These are phyloP conservation scores for Cyclotella baltica DNA, from an alignment of 108 stramenopile species.

Conservation along the genomic window DNA sequence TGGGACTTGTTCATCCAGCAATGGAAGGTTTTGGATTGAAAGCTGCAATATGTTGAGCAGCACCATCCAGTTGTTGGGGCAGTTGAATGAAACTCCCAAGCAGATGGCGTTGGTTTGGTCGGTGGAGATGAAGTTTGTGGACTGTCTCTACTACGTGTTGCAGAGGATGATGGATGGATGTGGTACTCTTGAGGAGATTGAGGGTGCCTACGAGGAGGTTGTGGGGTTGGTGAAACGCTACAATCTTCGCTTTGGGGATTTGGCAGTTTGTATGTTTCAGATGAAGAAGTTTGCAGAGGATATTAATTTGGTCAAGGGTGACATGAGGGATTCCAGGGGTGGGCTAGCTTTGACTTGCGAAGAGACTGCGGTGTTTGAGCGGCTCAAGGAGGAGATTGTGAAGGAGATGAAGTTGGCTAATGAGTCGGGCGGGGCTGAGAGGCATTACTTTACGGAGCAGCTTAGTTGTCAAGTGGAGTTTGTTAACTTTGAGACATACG, in stretches of 20 bases:
- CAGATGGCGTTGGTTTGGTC: conserved; percentile 11
- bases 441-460: conserved; percentile 1
- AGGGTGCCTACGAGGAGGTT: background rate
- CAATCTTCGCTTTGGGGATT: background rate
- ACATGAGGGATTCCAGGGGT: background rate
- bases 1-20: no score
- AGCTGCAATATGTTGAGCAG: conserved; percentile 9
- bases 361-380: background rate
- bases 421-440: background rate
- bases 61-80: background rate
- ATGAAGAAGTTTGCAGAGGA: conserved; percentile 25
- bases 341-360: background rate
- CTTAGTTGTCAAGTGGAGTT: conserved; percentile 27
- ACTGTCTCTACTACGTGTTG: conserved; percentile 16
- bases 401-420: conserved; percentile 9
- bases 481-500: conserved; percentile 1
- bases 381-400: conserved; percentile 10
- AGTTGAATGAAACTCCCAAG: background rate
- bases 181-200: conserved; percentile 7
- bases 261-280: conserved; percentile 5
- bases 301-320: background rate
- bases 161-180: conserved; percentile 18
- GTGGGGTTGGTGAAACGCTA: background rate
- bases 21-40: conserved; percentile 1
- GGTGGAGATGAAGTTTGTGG: conserved; percentile 27